These are phyloP conservation scores for Nissolia schottii DNA, from an alignment of 306 rosid species.

Conservation along the genomic window DNA sequence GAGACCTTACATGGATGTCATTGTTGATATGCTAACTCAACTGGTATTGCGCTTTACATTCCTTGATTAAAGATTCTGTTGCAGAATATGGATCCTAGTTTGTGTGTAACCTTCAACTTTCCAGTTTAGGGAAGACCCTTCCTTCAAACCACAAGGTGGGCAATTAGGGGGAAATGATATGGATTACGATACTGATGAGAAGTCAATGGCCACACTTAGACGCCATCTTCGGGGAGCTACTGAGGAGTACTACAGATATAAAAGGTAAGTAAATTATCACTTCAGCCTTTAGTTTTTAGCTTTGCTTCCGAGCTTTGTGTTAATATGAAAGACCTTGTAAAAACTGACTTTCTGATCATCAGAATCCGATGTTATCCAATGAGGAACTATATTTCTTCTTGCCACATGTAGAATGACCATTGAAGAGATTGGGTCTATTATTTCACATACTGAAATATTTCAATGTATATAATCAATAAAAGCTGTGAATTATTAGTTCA, in stretches of 20 bases:
- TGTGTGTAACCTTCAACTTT: slow-evolving; percentile 18
- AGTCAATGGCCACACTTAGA: slow-evolving; percentile 96
- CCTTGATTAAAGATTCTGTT: slow-evolving; percentile 9
- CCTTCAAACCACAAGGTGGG: slow-evolving; percentile 97
- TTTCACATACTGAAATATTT: background rate
- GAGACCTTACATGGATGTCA: slow-evolving; percentile 84
- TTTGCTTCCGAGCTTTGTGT: slow-evolving; percentile 12
- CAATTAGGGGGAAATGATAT: slow-evolving; percentile 82
- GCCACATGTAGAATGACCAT: slow-evolving; percentile 4
- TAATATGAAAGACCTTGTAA: background rate
- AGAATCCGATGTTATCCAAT: background rate
- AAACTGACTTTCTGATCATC: background rate
- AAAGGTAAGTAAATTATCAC: slow-evolving; percentile 57
- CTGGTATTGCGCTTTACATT: slow-evolving; percentile 53
- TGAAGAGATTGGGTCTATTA: slow-evolving; percentile 3
- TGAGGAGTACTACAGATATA: slow-evolving; percentile 88
- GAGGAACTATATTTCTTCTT: background rate
- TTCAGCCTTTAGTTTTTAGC: slow-evolving; percentile 14
- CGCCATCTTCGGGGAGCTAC: slow-evolving; percentile 89
- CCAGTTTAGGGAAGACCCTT: slow-evolving; percentile 89
- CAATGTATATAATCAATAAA: background rate
- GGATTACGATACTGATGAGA: slow-evolving; percentile 98
- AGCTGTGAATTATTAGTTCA: background rate
- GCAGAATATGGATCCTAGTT: slow-evolving; percentile 2
- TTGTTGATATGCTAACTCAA: slow-evolving; percentile 70